phyloP scores from a whole-genome alignment of 2,329 filamentous ascomycete genomes.

The Biscogniauxia marginata region DNA sequence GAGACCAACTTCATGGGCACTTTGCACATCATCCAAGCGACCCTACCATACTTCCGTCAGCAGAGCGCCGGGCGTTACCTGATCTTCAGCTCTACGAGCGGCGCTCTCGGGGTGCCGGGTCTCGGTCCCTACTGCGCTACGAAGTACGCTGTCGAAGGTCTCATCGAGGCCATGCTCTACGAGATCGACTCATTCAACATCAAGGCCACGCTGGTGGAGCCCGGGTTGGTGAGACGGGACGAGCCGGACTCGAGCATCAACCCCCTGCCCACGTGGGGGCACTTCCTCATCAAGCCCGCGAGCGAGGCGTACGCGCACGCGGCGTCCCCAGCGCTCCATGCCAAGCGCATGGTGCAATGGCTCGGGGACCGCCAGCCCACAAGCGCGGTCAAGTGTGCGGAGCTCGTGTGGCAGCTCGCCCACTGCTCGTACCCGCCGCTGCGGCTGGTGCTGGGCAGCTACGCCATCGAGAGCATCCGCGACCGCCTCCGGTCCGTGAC shows the following conservation, averaged over 20 bases:
- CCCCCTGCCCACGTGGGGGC: conserved; percentile 78
- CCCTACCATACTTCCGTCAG: conserved; percentile 81
- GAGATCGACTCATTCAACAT: conserved; percentile 90
- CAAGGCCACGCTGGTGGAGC: conserved; percentile 90
- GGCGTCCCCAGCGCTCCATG: conserved; percentile 82
- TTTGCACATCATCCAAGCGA: conserved; percentile 86
- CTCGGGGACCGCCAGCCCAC: conserved; percentile 88
- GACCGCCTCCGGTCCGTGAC: conserved; percentile 88
- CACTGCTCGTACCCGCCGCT: conserved; percentile 94
- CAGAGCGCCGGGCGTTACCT: conserved; percentile 78
- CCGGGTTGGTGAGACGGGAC: conserved; percentile 83
- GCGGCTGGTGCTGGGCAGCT: conserved; percentile 82
- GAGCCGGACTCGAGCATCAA: conserved; percentile 59
- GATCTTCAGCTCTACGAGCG: conserved; percentile 91
- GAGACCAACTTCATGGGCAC: conserved; percentile 98
- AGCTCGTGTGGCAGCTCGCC: conserved; percentile 90
- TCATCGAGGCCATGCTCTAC: conserved; percentile 96
- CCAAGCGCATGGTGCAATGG: conserved; percentile 91
- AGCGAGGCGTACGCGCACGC: conserved; percentile 77
- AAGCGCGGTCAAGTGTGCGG: conserved; percentile 87
- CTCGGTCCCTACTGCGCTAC: conserved; percentile 93
- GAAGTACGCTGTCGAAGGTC: conserved; percentile 93
- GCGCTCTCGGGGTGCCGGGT: conserved; percentile 89
- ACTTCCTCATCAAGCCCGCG: conserved; percentile 85
- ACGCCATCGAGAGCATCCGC: conserved; percentile 92